Base-by-base conservation (phyloP, 2,329 filamentous ascomycete genomes). In the Aspergillus fischeri region DNA sequence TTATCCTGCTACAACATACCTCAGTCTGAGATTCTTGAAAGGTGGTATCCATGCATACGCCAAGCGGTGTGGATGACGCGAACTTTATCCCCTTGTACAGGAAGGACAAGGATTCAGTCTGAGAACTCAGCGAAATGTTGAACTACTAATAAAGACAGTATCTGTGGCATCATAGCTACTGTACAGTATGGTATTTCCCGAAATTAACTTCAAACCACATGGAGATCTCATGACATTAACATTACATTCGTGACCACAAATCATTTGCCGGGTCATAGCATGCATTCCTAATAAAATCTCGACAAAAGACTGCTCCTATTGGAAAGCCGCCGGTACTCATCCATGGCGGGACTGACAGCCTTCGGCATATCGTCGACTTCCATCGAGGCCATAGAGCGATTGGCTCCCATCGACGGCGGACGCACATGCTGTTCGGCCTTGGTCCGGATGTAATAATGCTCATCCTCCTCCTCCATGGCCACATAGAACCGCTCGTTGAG, bases 371-470 rank as follows among this genome's bases (percentile, higher is more conserved):
- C 58, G 6, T 65, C 61, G n/a, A 62, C 55, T 4, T 61, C 63
- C 58, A 65, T 60, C 17, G 51, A 55, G 45, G 56, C 57, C 5
- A 57, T 20, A 5, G 32, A 61, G 56, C 11, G 42, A 50, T 9
- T 55, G 52, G 10, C 47, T 32, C 24, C 14, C 4, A 24, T 51
- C 51, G 47, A 42, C 8, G 42, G 20, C 25, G n/a, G n/a, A 20
- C 59, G 54, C 10, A 57, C 51, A 54, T 54, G 27, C 53, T 52
- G 63, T 58, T 73, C 71, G 3, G 54, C 62, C 51, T 70, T 71
- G 5, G 67, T 65, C 3, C 64, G 66, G 48, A 85, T 80, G 59
- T 78, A 85, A 53, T 83, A 77, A 65, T 86, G 83, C 38, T 79
- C 78, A 14, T 77, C 77, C 3, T 73, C 69, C 51, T 77, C 75